phyloP scores from a whole-genome alignment of 192 early-diverging fungal genomes.

The Backusella morwellensis region DNA sequence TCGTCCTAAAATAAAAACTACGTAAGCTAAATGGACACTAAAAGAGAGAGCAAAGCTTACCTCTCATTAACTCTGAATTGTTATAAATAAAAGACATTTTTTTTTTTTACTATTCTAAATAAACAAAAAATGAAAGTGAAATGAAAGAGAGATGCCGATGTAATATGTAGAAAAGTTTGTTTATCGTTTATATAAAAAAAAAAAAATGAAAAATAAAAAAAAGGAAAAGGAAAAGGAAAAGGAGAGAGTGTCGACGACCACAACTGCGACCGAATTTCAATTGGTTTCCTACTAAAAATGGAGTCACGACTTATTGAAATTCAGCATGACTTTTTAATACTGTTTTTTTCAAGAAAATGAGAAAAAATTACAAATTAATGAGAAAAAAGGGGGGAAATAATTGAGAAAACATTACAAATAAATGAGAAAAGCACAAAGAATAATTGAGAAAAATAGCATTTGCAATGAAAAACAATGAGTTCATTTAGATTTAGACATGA shows the following conservation, averaged over 20 bases:
- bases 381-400: too few species aligned
- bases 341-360: too few species aligned
- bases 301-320: background rate
- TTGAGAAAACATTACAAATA: too few species aligned
- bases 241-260: background rate
- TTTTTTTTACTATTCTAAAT: background rate
- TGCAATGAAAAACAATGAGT: too few species aligned
- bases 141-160: background rate
- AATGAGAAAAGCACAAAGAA: too few species aligned
- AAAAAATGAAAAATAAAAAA: too few species aligned
- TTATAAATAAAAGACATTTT: background rate
- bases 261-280: background rate
- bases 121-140: background rate
- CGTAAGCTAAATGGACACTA: background rate
- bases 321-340: background rate
- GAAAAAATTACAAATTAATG: too few species aligned
- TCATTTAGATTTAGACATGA: too few species aligned
- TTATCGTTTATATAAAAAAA: background rate
- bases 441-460: too few species aligned
- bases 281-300: background rate
- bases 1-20: slow-evolving; percentile 13
- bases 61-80: background rate
- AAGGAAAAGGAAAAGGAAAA: background rate
- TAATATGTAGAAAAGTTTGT: background rate
- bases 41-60: background rate